Conservation (phyloP, 768 basidiomycete genomes). For the Gymnopilus dilepis region DNA sequence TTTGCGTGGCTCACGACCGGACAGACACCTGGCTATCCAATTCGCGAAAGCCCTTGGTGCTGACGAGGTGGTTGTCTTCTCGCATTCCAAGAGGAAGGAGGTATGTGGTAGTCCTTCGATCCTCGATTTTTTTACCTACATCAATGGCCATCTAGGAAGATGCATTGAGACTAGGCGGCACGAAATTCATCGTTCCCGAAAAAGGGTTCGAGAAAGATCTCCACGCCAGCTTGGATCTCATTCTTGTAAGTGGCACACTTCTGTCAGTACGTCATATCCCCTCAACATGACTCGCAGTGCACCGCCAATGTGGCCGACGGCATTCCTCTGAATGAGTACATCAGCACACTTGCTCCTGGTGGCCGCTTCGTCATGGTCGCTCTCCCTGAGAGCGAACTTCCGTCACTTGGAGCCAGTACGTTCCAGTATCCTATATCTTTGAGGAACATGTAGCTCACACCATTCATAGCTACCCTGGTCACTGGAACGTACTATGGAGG, state of each 20-base stretch:
- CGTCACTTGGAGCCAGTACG: constrained; percentile 35
- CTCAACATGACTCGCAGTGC: constrained; percentile 21
- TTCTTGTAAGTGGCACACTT: constrained; percentile 40
- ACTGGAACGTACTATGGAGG: constrained; percentile 36
- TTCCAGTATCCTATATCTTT: constrained; percentile 30
- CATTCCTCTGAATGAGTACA: constrained; percentile 36
- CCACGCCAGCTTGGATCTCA: constrained; percentile 52
- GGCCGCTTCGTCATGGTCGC: constrained; percentile 64
- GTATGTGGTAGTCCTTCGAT: constrained; percentile 16
- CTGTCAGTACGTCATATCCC: neutral
- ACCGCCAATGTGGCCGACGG: constrained; percentile 35
- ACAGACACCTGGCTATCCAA: constrained; percentile 39
- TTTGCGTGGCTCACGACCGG: neutral
- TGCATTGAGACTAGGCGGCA: constrained; percentile 61
- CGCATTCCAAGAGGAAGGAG: constrained; percentile 56
- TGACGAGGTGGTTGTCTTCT: constrained; percentile 59
- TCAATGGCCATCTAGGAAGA: constrained; percentile 41
- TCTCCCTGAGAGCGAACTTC: constrained; percentile 54
- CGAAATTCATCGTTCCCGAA: constrained; percentile 55
- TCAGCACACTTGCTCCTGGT: constrained; percentile 54
- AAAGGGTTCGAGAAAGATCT: constrained; percentile 42
- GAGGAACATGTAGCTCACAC: neutral
- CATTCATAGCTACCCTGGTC: constrained; percentile 23
- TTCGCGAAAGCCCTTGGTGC: constrained; percentile 56
- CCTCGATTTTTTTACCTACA: neutral